These are phyloP conservation scores for Fonsecaea erecta DNA, from an alignment of 2,329 filamentous ascomycete genomes.

Conservation along the genomic window DNA sequence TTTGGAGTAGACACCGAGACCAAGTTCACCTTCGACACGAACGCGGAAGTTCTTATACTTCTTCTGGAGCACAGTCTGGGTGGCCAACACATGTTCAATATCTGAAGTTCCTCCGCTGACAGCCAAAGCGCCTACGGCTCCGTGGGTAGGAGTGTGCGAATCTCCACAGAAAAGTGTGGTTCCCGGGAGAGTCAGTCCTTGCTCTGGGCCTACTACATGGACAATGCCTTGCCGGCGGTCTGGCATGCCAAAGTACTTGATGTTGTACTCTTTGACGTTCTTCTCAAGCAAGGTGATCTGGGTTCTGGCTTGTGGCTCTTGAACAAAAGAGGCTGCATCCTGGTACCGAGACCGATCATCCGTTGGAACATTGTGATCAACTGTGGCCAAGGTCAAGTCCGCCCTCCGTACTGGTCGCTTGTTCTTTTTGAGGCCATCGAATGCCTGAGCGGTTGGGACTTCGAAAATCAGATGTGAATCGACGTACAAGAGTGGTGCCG, in stretches of 20 bases:
- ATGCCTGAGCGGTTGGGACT: conserved; percentile 98
- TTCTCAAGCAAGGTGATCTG: conserved; percentile 95
- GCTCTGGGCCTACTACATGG: conserved; percentile 95
- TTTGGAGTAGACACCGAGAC: conserved; percentile 91
- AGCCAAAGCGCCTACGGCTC: conserved; percentile 89
- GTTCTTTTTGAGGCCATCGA: conserved; percentile 90
- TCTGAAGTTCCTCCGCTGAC: conserved; percentile 97
- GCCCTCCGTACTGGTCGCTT: conserved; percentile 84
- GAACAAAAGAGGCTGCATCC: conserved; percentile 88
- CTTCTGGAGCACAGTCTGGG: conserved; percentile 93
- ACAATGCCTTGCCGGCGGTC: conserved; percentile 98
- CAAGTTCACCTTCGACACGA: conserved; percentile 86
- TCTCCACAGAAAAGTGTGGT: conserved; percentile 97
- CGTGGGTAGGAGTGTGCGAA: conserved; percentile 96
- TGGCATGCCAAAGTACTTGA: conserved; percentile 94
- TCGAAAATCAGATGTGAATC: conserved; percentile 96
- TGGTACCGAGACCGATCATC: conserved; percentile 87
- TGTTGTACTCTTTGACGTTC: conserved; percentile 92
- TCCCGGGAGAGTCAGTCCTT: conserved; percentile 94
- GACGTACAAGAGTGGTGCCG: conserved; percentile 44
- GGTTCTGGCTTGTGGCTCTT: conserved; percentile 87
- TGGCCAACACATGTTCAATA: conserved; percentile 96
- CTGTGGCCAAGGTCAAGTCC: conserved; percentile 93
- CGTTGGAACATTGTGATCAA: conserved; percentile 97
- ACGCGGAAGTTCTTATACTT: conserved; percentile 98